Evolutionary conservation across 495 filamentous ascomycete genomes (phyloP), one percentile per base, ranked within the genome.

Genomic region (Penicillium canariense): DNA sequence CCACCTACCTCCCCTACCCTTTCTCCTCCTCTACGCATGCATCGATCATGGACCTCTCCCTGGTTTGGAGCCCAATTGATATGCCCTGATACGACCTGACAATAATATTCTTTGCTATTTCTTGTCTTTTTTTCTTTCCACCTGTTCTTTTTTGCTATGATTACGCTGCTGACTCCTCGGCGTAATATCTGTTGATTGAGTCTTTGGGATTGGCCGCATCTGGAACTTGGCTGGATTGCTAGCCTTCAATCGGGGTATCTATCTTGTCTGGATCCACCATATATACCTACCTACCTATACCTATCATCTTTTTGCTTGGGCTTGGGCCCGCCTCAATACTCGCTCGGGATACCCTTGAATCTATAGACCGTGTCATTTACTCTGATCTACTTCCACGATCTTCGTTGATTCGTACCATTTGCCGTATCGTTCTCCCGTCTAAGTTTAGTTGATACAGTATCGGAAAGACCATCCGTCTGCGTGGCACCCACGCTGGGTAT

Each of bases 51-150:
- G 54, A 58, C 39, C 31, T 11, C 4, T 61, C 63, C 58, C 61
- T 59, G 60, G 57, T 54, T 63, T 61, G 60, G 63, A 63, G 45
- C 52, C 54, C 58, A 55, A 32, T 27, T 54, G 49, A 48, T 54
- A 54, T 54, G 53, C 39, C 57, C 52, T 48, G 58, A 55, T 55
- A 66, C 59, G 63, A 65, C 56, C 23, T 58, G 63, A 61, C 58
- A 59, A 61, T 59, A 48, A n/a, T n/a, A n/a, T n/a, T 62, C 23
- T 50, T 38, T 15, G 12, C 34, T 12, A 25, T 9, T 11, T 32
- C 18, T 50, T 50, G 23, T 18, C 28, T 28, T 51, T 14, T 42
- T 18, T 32, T 9, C 28, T 25, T n/a, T n/a, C 23, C 28, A 17
- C 15, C 25, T 23, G 12, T 53, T 31, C 25, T n/a, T n/a, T n/a